These are phyloP conservation scores for Pleurotus eryngii DNA, from an alignment of 768 basidiomycete species.

Conservation along the genomic window DNA sequence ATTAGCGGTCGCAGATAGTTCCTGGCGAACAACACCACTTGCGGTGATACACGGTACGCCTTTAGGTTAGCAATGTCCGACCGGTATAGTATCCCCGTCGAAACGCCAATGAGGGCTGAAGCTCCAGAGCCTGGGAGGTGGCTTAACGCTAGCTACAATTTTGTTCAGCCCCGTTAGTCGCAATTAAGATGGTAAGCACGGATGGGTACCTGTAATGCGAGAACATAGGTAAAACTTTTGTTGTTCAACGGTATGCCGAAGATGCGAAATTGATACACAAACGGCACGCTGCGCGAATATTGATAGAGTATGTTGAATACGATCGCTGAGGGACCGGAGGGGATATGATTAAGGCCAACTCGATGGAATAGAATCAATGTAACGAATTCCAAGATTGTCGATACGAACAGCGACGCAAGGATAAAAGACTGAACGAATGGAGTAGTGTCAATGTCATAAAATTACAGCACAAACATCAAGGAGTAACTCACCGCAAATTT, in stretches of 20 bases:
- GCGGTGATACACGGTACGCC: constrained; percentile 68
- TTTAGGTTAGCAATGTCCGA: constrained; percentile 80
- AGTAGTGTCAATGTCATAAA: constrained; percentile 7
- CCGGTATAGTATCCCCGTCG: constrained; percentile 77
- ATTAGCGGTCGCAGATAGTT: constrained; percentile 64
- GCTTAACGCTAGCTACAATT: constrained; percentile 60
- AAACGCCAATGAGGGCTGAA: constrained; percentile 59
- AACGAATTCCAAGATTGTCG: constrained; percentile 66
- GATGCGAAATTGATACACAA: constrained; percentile 71
- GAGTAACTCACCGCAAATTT: constrained; percentile 73
- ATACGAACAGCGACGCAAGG: constrained; percentile 62
- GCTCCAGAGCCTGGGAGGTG: constrained; percentile 64
- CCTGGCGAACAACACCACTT: constrained; percentile 51
- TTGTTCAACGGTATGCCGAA: constrained; percentile 73
- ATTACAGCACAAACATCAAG: neutral
- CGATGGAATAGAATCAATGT: constrained; percentile 63
- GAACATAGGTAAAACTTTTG: constrained; percentile 70
- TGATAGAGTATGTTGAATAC: constrained; percentile 84
- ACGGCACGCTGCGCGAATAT: constrained; percentile 73
- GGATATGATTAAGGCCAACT: constrained; percentile 68
- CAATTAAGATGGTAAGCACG: no score
- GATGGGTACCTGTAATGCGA: constrained; percentile 62
- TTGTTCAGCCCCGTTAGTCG: no score
- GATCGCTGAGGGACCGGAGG: constrained; percentile 72
- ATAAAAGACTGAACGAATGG: constrained; percentile 63